These are phyloP conservation scores for Piloderma croceum DNA, from an alignment of 768 basidiomycete genomes.

Conservation along the genomic window DNA sequence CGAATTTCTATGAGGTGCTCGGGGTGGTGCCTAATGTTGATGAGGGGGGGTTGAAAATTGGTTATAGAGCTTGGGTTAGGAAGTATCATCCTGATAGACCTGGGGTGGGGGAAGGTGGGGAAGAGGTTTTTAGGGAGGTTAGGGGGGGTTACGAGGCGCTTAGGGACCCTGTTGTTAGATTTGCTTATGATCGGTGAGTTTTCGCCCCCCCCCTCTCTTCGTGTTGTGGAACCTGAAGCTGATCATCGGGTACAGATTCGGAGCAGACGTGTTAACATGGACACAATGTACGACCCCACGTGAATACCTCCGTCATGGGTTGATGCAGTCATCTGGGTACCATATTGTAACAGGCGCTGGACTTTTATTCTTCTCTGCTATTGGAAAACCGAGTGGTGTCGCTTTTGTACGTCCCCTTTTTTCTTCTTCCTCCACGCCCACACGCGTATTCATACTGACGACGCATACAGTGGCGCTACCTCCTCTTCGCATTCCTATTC, in stretches of 20 bases:
- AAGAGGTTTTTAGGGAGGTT: slow-evolving; percentile 62
- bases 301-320: slow-evolving; percentile 65
- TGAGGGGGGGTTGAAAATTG: slow-evolving; percentile 59
- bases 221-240: too few species aligned
- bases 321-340: slow-evolving; percentile 57
- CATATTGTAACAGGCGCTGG: slow-evolving; percentile 55
- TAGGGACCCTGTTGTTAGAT: slow-evolving; percentile 69
- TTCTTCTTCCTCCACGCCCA: slow-evolving; percentile 2
- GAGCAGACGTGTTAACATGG: slow-evolving; percentile 68
- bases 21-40: slow-evolving; percentile 58
- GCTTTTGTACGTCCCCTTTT: slow-evolving; percentile 51
- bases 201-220: too few species aligned
- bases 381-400: slow-evolving; percentile 53
- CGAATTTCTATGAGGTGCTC: slow-evolving; percentile 78
- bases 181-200: slow-evolving; percentile 79
- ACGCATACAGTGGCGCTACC: slow-evolving; percentile 65
- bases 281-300: slow-evolving; percentile 57
- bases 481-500: slow-evolving; percentile 58
- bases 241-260: slow-evolving; percentile 49
- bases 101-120: slow-evolving; percentile 48
- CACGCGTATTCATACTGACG: slow-evolving; percentile 5
- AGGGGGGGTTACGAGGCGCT: slow-evolving; percentile 74
- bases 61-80: slow-evolving; percentile 72
- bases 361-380: slow-evolving; percentile 58
- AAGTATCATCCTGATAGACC: slow-evolving; percentile 74